Evolutionary conservation across 2,329 filamentous ascomycete species (phyloP).

Genomic region (Emergomyces africanus): DNA sequence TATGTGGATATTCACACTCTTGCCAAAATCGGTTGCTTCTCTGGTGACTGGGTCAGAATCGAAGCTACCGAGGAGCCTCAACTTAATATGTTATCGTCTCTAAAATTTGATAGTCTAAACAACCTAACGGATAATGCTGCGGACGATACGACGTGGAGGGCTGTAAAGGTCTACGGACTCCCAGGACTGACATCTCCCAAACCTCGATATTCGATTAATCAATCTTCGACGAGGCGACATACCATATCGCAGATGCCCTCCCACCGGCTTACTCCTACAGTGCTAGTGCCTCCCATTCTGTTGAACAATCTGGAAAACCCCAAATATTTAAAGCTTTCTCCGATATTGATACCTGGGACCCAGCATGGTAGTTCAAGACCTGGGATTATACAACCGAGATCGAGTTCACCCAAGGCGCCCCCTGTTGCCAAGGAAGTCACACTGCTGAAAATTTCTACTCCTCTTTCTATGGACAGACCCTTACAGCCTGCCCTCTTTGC

Average conservation of each 20-base stretch:
- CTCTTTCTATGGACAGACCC: conserved; percentile 70
- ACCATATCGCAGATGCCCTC: conserved; percentile 41
- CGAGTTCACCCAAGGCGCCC: conserved; percentile 35
- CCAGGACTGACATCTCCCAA: conserved; percentile 50
- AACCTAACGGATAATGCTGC: conserved; percentile 32
- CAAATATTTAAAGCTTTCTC: conserved; percentile 64
- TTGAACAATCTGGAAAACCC: conserved; percentile 74
- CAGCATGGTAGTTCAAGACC: conserved; percentile 42
- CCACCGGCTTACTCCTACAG: conserved; percentile 41
- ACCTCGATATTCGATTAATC: conserved; percentile 43
- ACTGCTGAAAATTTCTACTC: conserved; percentile 76
- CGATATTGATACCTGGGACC: conserved; percentile 29
- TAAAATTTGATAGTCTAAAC: conserved; percentile 43
- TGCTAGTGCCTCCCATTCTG: conserved; percentile 75
- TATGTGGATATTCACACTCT: conserved; percentile 83
- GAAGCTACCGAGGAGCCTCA: conserved; percentile 62
- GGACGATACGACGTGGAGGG: conserved; percentile 63
- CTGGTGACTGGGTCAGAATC: conserved; percentile 88
- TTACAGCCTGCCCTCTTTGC: conserved; percentile 78
- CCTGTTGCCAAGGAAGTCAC: conserved; percentile 66
- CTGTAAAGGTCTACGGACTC: conserved; percentile 77
- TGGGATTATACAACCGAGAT: conserved; percentile 42
- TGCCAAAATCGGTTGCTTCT: conserved; percentile 88
- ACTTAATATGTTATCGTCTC: conserved; percentile 44
- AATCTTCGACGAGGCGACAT: conserved; percentile 36